These are phyloP conservation scores for Diutina rugosa DNA, from an alignment of 1,139 yeast genomes.

Conservation along the genomic window DNA sequence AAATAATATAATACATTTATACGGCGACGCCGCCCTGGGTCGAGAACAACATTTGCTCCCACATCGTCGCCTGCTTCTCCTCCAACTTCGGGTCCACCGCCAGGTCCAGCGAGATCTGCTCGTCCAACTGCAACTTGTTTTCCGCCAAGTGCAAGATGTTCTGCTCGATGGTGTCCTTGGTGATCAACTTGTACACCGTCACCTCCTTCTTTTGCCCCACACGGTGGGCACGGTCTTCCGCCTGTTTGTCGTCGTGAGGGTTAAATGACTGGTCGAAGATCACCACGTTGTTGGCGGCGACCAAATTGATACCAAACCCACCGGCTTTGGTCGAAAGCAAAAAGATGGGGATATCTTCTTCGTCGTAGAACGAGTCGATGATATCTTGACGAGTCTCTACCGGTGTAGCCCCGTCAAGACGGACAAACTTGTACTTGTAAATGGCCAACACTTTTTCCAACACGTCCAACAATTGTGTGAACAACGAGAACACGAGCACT, in stretches of 20 bases:
- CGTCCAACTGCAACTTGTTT: conserved; percentile 80
- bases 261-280: conserved; percentile 91
- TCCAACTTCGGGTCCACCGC: conserved; percentile 29
- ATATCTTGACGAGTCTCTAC: conserved; percentile 89
- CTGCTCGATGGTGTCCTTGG: conserved; percentile 74
- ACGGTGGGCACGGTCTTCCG: conserved; percentile 96
- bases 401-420: conserved; percentile 88
- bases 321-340: conserved; percentile 92
- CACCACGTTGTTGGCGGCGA: conserved; percentile 87
- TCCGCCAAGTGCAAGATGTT: conserved; percentile 78
- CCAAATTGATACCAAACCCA: conserved; percentile 93
- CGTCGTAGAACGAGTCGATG: conserved; percentile 81
- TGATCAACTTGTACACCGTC: conserved; percentile 62
- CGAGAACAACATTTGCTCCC: conserved; percentile 34
- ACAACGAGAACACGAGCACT: conserved; percentile 74
- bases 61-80: conserved; percentile 40
- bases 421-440: conserved; percentile 56
- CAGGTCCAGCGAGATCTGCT: conserved; percentile 42
- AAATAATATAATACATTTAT: neutral
- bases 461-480: conserved; percentile 85
- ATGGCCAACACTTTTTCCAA: conserved; percentile 63
- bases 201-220: conserved; percentile 93
- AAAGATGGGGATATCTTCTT: conserved; percentile 71
- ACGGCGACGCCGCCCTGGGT: conserved; percentile 3
- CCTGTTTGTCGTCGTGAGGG: conserved; percentile 97